These are phyloP conservation scores for Cercospora sesami DNA, from an alignment of 2,329 filamentous ascomycete genomes.

Conservation along the genomic window DNA sequence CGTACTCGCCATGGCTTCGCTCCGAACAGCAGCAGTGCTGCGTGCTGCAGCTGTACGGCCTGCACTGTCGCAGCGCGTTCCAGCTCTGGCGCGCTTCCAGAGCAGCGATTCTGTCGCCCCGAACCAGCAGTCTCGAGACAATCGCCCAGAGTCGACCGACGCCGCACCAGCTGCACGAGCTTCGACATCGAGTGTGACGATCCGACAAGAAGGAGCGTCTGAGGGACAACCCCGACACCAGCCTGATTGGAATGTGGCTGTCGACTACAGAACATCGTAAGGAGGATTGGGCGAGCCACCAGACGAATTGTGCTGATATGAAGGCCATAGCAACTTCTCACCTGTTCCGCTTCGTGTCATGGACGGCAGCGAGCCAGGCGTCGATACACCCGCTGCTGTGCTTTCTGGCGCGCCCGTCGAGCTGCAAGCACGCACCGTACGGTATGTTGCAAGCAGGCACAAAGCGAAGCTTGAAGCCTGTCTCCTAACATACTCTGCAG, in stretches of 20 bases:
- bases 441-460: conserved; percentile 57
- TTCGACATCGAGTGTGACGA: conserved; percentile 44
- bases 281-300: conserved; percentile 35
- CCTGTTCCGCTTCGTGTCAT: conserved; percentile 86
- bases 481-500: conserved; percentile 49
- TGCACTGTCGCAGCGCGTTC: conserved; percentile 28
- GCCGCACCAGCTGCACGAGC: conserved; percentile 18
- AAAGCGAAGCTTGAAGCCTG: background rate
- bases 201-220: conserved; percentile 52
- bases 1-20: conserved; percentile 25
- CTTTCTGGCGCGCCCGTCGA: conserved; percentile 92
- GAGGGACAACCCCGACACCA: conserved; percentile 63
- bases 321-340: conserved; percentile 70
- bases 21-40: conserved; percentile 43
- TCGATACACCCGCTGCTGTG: conserved; percentile 75
- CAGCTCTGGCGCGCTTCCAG: conserved; percentile 27
- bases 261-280: conserved; percentile 91
- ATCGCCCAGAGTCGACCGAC: conserved; percentile 19
- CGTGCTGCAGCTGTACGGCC: conserved; percentile 39
- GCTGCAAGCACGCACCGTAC: conserved; percentile 87
- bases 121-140: conserved; percentile 19
- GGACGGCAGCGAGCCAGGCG: conserved; percentile 81
- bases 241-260: conserved; percentile 76
- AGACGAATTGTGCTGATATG: conserved; percentile 31
- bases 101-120: conserved; percentile 20